Base-by-base conservation (phyloP, 164 flowering plant species). In the Hamamelis virginiana region DNA sequence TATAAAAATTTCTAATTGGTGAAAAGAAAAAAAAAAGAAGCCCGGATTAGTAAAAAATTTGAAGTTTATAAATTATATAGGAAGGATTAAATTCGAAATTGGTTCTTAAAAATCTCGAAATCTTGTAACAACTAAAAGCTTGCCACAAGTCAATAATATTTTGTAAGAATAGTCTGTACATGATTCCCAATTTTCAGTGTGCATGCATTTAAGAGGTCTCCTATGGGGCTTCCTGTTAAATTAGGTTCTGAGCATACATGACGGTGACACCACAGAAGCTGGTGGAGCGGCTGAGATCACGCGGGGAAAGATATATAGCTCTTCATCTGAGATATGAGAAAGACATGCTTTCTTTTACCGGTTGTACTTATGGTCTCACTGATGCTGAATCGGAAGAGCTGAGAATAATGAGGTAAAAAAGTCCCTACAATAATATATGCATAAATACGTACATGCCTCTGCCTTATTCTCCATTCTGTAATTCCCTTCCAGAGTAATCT, bases 321-420 rank as follows among this genome's bases (percentile, higher is more conserved):
- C 96, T 95, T 77, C 99, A 95, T 77, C 77, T 92, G 61, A 81
- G 99, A 81, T 95, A 88, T 76, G 99, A 95, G 81, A 92, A 92
- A 79, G 98, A 95, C 76, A 92, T 95, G 98, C 79, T 95, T 5
- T 80, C 98, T 64, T 95, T 91, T 72, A 92, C 96, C 65, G 98
- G 98, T 58, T 95, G 98, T 70, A 84, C 92, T 13, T 83, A 86
- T 79, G 97, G 97, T 62, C 86, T 95, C 59, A 85, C 86, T 66
- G 85, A 86, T 45, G 78, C 73, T 15, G 97, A 95, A 82, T 82
- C 97, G 28, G 89, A 87, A 70, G 97, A 95, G 80, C 83, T 95
- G 73, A 79, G 80, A 68, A 77, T 86, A 66, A 82, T 95, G 91
- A 88, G 97, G 99, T 91, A 73, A 78, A 59, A 26, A 53, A n/a